Evolutionary conservation across 2,329 filamentous ascomycete species (phyloP).

Genomic region (Fusarium pininemorale): DNA sequence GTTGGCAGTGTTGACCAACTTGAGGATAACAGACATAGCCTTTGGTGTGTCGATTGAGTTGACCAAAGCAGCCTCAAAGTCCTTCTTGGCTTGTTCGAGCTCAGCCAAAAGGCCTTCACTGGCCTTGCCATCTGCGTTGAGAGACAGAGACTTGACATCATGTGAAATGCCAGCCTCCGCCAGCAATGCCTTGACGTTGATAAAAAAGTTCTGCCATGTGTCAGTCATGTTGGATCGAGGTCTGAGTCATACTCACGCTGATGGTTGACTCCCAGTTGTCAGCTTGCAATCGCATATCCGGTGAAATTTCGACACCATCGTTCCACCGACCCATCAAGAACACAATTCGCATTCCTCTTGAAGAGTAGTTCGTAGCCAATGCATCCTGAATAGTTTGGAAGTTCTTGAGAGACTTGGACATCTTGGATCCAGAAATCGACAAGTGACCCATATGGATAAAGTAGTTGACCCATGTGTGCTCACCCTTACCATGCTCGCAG

Average conservation of each 20-base stretch:
- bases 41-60: constrained; percentile 90
- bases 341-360: constrained; percentile 82
- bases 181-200: constrained; percentile 64
- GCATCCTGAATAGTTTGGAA: constrained; percentile 93
- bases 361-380: constrained; percentile 74
- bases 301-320: constrained; percentile 89
- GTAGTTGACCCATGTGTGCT: constrained; percentile 90
- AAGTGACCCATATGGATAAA: constrained; percentile 96
- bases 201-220: constrained; percentile 63
- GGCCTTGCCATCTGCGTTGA: constrained; percentile 46
- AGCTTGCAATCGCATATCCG: constrained; percentile 79
- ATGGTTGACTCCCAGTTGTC: constrained; percentile 83
- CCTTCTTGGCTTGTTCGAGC: constrained; percentile 63
- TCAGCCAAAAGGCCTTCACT: constrained; percentile 51
- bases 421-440: constrained; percentile 86
- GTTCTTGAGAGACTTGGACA: constrained; percentile 96
- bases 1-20: constrained; percentile 83
- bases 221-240: constrained; percentile 22
- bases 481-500: constrained; percentile 58
- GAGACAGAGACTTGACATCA: constrained; percentile 51
- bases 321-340: constrained; percentile 92
- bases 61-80: constrained; percentile 68
- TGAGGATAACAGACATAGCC: constrained; percentile 80
- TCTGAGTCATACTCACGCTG: constrained; percentile 58
- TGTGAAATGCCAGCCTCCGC: constrained; percentile 53